Percentiles rank a stretch among this genome's conserved stretches.
phyloP scores from a whole-genome alignment of 1,139 yeast genomes.

The Geotrichum fermentans region DNA sequence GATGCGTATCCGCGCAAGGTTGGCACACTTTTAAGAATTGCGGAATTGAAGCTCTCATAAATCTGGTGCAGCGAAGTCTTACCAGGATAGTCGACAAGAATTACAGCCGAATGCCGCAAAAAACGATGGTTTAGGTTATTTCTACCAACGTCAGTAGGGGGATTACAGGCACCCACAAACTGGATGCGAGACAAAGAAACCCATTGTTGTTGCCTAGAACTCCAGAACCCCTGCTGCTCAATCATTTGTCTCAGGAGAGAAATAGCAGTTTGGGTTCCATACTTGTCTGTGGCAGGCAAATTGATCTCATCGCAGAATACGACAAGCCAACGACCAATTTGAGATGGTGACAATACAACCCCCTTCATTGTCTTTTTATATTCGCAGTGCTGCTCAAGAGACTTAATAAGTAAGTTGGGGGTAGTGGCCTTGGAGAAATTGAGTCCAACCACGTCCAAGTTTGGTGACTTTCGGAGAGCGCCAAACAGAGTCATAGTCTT shows the following conservation, averaged over 20 bases:
- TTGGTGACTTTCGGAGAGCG: constrained; percentile 56
- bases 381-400: constrained; percentile 69
- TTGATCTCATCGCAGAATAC: constrained; percentile 92
- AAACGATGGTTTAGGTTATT: constrained; percentile 56
- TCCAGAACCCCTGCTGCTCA: constrained; percentile 78
- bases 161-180: constrained; percentile 93
- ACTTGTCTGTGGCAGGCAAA: constrained; percentile 67
- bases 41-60: constrained; percentile 54
- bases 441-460: constrained; percentile 59
- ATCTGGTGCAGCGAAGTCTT: constrained; percentile 59
- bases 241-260: constrained; percentile 70
- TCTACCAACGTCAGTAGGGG: constrained; percentile 80
- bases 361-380: constrained; percentile 55
- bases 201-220: constrained; percentile 57
- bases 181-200: constrained; percentile 61
- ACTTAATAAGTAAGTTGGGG: constrained; percentile 55
- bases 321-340: constrained; percentile 67
- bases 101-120: constrained; percentile 59
- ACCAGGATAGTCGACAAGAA: constrained; percentile 81
- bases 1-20: constrained; percentile 51
- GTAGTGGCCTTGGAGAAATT: constrained; percentile 83
- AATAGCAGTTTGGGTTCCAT: constrained; percentile 73
- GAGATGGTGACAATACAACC: constrained; percentile 52
- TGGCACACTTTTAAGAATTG: constrained; percentile 62
- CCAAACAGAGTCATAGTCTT: constrained; percentile 86